Base-by-base conservation (phyloP, 1,284 basidiomycete species). In the Trichosporon asahii region DNA sequence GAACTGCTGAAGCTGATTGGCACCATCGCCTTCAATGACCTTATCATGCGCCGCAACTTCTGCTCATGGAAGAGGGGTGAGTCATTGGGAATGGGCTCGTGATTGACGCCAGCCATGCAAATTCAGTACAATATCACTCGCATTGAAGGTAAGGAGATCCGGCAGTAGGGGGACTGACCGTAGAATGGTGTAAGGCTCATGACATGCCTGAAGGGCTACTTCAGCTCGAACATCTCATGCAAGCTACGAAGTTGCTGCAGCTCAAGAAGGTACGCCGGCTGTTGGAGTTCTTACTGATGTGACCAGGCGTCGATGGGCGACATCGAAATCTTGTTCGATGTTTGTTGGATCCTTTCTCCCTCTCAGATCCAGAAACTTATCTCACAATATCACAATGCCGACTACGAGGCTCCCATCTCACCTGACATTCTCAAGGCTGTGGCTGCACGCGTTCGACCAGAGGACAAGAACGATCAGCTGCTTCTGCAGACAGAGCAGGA, bases 331-430 rank as follows among this genome's bases (percentile, higher is more conserved):
- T 96, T 98, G 77, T 99, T 98, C 81, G 92, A 97, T 81, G 96
- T 99, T 68, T 99, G 95, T 87, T 99, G 97, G 97, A 99, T 99
- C 91, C 87, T 99, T 67, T 98, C 95, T 71, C 97, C 97, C 0
- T 96, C 96, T 81, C 97, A 99, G 84, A 99, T 99, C 77, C 97
- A 99, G 85, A 92, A 96, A 79, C 94, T 98, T 88, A 97, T 96
- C 85, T 92, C 91, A 71, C 95, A 97, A 84, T 99, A 99, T 86
- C 96, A 97, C 79, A 95, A 97, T 71, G 97, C 97, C 64, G 97
- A 99, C 85, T 78, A 77, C 35, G 81, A 97, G 91, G 94, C 93
- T 75, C 95, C 95, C 5, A 96, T 98, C 77, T 95, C 95, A 0
- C 92, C 94, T 35, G 95, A 98, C 84, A 98, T 98, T 71, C 86